A percentile compares a stretch with the other conserved stretches of the same genome.
phyloP scores from a whole-genome alignment of 179 eudicot genomes.

The Amaranthus tricolor region DNA sequence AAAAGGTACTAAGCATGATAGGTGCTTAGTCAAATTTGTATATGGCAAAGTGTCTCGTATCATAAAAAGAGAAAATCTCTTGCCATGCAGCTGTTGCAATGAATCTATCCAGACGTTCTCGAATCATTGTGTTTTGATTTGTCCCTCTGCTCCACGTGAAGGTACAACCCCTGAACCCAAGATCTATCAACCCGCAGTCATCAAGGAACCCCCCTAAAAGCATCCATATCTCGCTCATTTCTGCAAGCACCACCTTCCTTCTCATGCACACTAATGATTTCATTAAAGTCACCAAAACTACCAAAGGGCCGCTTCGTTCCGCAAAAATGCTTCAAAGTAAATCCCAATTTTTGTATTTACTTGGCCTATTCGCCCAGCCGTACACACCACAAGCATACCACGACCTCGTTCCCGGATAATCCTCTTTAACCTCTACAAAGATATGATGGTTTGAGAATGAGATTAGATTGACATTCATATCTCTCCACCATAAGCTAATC shows the following conservation, averaged over 20 bases:
- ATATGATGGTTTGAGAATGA: neutral
- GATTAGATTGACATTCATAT: neutral
- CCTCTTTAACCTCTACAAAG: neutral
- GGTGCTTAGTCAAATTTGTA: too few species aligned
- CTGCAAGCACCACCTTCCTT: neutral
- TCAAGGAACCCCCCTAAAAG: neutral
- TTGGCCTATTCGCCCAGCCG: neutral
- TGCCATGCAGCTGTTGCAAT: too few species aligned
- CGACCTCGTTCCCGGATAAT: neutral
- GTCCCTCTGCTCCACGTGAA: too few species aligned
- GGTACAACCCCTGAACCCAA: neutral
- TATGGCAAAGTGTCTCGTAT: too few species aligned
- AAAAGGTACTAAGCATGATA: too few species aligned
- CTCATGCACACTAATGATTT: neutral
- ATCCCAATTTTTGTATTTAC: neutral
- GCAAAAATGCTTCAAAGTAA: neutral
- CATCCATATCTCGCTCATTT: neutral
- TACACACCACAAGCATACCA: neutral
- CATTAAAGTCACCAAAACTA: neutral
- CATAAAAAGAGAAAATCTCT: too few species aligned
- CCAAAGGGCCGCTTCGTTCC: neutral
- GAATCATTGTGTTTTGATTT: too few species aligned
- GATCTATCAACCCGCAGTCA: neutral
- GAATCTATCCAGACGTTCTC: too few species aligned
- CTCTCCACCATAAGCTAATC: neutral